Evolutionary conservation across 495 filamentous ascomycete genomes (phyloP).

Genomic region (Aspergillus leporis): DNA sequence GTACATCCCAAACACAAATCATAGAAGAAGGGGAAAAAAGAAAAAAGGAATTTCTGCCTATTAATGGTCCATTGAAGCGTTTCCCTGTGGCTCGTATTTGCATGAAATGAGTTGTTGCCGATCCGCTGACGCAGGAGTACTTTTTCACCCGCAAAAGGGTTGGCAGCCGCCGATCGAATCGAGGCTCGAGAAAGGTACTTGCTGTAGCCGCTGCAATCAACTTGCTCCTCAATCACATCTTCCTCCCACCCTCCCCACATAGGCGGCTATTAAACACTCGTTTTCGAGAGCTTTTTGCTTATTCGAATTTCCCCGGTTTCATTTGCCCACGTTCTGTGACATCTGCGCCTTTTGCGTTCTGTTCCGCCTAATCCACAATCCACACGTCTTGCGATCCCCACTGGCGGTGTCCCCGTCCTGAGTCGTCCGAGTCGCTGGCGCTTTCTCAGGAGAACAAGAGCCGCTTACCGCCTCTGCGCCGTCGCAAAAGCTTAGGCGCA

Average conservation of each 20-base stretch:
- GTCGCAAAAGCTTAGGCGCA: conserved; percentile 15
- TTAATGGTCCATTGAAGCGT: not conserved
- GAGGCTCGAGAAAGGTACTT: not conserved
- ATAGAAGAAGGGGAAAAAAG: not conserved
- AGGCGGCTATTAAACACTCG: not conserved
- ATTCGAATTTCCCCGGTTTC: not conserved
- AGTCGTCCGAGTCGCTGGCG: not conserved
- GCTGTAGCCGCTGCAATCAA: not conserved
- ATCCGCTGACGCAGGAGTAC: not conserved
- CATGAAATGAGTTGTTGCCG: not conserved
- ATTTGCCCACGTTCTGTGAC: not conserved
- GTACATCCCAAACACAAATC: not conserved
- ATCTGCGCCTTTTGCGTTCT: not conserved
- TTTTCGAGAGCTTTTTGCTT: not conserved
- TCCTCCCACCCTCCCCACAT: conserved; percentile 1
- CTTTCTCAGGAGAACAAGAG: not conserved
- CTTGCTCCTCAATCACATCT: not conserved
- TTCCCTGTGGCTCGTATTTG: not conserved
- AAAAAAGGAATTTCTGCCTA: not conserved
- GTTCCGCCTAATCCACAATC: not conserved
- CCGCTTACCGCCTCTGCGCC: conserved; percentile 19
- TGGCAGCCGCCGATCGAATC: not conserved
- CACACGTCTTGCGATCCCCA: not conserved
- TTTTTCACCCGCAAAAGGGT: not conserved
- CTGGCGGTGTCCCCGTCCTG: not conserved